These are phyloP conservation scores for Candida gorgasii DNA, from an alignment of 805 yeast species.

Conservation along the genomic window DNA sequence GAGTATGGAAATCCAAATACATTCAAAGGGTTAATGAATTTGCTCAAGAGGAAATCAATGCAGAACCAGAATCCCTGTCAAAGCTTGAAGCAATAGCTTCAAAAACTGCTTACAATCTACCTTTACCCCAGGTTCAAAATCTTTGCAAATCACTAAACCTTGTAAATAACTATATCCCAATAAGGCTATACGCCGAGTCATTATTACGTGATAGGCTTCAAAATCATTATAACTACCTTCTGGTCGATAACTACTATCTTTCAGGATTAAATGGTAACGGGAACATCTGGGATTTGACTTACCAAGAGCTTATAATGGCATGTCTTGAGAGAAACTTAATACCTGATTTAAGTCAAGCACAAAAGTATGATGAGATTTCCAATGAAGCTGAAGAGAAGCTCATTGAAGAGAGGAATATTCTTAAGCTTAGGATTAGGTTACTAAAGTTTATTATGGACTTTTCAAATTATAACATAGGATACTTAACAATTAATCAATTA, in stretches of 20 bases:
- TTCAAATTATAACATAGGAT: conserved; percentile 41
- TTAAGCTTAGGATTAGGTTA: conserved; percentile 32
- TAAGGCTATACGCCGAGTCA: conserved; percentile 36
- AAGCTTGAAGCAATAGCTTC: conserved; percentile 26
- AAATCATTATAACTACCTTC: conserved; percentile 43
- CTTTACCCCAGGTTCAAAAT: conserved; percentile 35
- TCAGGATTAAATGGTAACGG: conserved; percentile 38
- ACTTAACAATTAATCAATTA: conserved; percentile 26
- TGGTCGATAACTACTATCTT: conserved; percentile 53
- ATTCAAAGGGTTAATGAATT: conserved; percentile 13
- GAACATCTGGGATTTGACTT: conserved; percentile 46
- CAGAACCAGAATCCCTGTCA: too few species aligned
- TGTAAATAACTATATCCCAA: conserved; percentile 42
- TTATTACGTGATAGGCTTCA: conserved; percentile 37
- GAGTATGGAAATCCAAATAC: conserved; percentile 27
- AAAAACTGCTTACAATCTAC: conserved; percentile 50
- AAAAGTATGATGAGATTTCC: conserved; percentile 23
- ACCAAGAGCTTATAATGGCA: conserved; percentile 52
- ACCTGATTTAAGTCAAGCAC: conserved; percentile 23
- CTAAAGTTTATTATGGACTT: conserved; percentile 42
- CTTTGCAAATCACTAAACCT: conserved; percentile 39
- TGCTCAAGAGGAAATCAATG: conserved; percentile 10
- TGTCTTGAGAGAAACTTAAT: conserved; percentile 58
- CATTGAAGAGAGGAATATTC: conserved; percentile 9
- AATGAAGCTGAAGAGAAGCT: conserved; percentile 16